Evolutionary conservation across 129 eudicot species (phyloP).

Genomic region (Erigeron canadensis): DNA sequence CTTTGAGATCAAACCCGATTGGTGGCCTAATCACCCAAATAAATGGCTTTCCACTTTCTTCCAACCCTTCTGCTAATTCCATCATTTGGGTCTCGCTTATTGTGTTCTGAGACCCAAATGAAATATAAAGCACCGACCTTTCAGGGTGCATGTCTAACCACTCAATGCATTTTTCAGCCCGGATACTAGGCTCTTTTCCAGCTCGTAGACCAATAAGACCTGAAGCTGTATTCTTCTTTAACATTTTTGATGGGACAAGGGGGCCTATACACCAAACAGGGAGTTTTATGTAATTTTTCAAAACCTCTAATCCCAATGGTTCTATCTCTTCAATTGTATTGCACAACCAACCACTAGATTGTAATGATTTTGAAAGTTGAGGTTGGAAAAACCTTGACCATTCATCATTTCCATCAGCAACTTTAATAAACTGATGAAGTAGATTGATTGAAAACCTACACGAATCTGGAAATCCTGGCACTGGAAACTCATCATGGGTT

Average conservation of each 20-base stretch:
- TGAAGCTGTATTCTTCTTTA: conserved; percentile 14
- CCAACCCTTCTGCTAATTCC: conserved; percentile 74
- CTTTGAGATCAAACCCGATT: conserved; percentile 48
- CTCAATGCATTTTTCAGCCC: conserved; percentile 38
- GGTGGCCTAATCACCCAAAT: conserved; percentile 90
- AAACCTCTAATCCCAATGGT: conserved; percentile 44
- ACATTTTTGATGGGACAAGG: conserved; percentile 55
- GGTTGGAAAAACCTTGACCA: conserved; percentile 64
- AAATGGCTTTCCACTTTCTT: conserved; percentile 52
- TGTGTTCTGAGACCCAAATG: conserved; percentile 80
- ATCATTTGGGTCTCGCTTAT: conserved; percentile 57
- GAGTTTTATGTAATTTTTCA: conserved; percentile 37
- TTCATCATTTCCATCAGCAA: conserved; percentile 53
- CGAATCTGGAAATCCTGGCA: conserved; percentile 72
- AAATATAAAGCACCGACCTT: conserved; percentile 55
- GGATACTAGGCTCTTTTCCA: conserved; percentile 45
- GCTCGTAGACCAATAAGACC: conserved; percentile 25
- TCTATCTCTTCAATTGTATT: conserved; percentile 69
- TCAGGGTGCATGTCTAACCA: conserved; percentile 47
- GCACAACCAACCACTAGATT: conserved; percentile 57
- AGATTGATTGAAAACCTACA: conserved; percentile 33
- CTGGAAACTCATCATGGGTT: conserved; percentile 25
- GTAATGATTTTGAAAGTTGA: conserved; percentile 30
- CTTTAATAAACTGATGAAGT: conserved; percentile 42
- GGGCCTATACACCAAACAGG: conserved; percentile 83